Evolutionary conservation across 805 yeast genomes (phyloP).

Genomic region (Isabelozyma heimii): DNA sequence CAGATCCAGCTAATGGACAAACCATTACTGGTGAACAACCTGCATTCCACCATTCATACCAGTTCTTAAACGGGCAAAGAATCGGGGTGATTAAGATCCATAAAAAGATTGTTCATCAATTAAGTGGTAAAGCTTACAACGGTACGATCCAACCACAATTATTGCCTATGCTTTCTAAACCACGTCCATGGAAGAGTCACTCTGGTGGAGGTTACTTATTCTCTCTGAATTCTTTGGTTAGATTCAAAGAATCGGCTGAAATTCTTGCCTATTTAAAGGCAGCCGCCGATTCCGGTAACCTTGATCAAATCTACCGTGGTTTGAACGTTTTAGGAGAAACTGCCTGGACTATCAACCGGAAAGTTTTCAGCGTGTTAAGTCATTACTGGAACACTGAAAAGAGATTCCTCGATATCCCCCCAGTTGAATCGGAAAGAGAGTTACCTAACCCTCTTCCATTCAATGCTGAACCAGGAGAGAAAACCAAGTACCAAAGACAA

Average conservation of each 20-base stretch:
- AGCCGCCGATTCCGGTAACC: constrained; percentile 66
- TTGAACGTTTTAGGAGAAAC: constrained; percentile 83
- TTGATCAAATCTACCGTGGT: constrained; percentile 72
- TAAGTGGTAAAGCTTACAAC: constrained; percentile 63
- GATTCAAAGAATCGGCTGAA: constrained; percentile 84
- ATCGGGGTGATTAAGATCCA: constrained; percentile 82
- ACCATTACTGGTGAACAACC: constrained; percentile 74
- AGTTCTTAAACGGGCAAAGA: constrained; percentile 72
- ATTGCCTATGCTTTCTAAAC: constrained; percentile 88
- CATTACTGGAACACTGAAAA: constrained; percentile 87
- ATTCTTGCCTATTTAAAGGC: constrained; percentile 85
- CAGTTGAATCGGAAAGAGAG: constrained; percentile 41
- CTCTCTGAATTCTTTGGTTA: constrained; percentile 59
- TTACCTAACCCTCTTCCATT: constrained; percentile 52
- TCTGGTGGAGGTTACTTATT: constrained; percentile 83
- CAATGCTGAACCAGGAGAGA: constrained; percentile 68
- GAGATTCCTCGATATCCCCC: constrained; percentile 69
- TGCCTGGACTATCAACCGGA: constrained; percentile 87
- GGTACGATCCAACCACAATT: constrained; percentile 80
- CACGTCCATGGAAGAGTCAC: constrained; percentile 84
- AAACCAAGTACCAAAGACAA: constrained; percentile 64
- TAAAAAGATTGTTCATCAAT: constrained; percentile 57
- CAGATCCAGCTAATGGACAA: constrained; percentile 75
- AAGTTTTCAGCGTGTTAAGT: constrained; percentile 64
- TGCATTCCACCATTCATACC: constrained; percentile 87